Percentiles rank a stretch among this genome's conserved stretches.
Evolutionary conservation across 208 protist species (phyloP).

Genomic region (Trypanosomatidae sp.): DNA sequence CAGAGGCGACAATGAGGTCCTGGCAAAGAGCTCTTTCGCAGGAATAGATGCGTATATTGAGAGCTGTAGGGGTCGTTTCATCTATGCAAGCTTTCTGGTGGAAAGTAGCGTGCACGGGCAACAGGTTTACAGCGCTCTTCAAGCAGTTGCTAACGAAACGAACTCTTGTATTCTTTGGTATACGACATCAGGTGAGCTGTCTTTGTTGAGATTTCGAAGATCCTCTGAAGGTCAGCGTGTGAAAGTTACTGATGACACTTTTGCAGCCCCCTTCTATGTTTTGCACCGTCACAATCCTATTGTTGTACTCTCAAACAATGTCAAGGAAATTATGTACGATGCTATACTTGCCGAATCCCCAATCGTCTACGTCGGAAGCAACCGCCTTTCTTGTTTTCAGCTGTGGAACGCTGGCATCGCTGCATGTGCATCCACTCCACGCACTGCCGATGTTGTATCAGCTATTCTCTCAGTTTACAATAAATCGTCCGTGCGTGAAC

Average conservation of each 20-base stretch:
- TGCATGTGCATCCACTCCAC: background rate
- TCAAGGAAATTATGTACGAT: conserved; percentile 5
- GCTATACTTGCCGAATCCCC: conserved; percentile 15
- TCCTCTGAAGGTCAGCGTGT: background rate
- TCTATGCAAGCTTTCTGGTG: background rate
- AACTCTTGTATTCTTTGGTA: conserved; percentile 16
- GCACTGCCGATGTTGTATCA: background rate
- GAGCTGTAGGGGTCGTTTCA: background rate
- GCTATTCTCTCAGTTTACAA: conserved; percentile 3
- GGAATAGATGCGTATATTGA: background rate
- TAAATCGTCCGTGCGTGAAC: conserved; percentile 14
- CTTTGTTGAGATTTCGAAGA: background rate
- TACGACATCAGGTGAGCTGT: background rate
- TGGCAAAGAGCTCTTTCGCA: background rate
- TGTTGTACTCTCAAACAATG: conserved; percentile 6
- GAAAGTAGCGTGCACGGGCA: background rate
- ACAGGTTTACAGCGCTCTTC: background rate
- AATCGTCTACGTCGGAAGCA: conserved; percentile 6
- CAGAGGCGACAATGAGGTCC: background rate
- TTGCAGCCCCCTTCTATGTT: background rate
- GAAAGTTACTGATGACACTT: background rate
- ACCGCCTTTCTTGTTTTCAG: background rate
- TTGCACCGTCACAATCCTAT: background rate
- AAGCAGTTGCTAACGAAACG: background rate
- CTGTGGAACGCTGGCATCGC: background rate